Conservation (phyloP, 345 rosid species). For the Acer campestre region DNA sequence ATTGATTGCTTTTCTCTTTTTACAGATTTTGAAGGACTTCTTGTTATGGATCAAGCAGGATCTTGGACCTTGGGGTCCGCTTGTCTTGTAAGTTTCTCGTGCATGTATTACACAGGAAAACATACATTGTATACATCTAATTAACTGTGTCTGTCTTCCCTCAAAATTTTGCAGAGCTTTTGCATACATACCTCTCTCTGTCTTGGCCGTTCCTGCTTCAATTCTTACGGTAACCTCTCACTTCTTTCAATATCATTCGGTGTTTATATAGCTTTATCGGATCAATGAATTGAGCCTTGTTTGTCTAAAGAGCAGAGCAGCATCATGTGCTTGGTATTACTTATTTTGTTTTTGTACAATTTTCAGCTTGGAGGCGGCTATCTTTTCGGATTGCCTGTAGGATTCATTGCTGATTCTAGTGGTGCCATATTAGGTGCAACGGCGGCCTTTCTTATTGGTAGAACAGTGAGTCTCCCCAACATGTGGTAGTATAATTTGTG, state of each 20-base stretch:
- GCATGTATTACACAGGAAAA: background rate
- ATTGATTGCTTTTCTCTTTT: constrained; percentile 4
- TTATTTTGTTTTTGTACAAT: background rate
- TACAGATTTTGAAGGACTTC: constrained; percentile 48
- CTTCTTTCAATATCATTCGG: background rate
- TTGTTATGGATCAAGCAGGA: constrained; percentile 60
- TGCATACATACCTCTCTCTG: constrained; percentile 52
- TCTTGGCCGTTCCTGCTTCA: constrained; percentile 61
- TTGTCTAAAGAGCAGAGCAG: too few relatives aligned
- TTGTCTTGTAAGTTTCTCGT: constrained; percentile 49
- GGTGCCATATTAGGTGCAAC: constrained; percentile 35
- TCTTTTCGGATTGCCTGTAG: constrained; percentile 30
- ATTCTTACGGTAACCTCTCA: constrained; percentile 44
- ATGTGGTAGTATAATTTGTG: background rate
- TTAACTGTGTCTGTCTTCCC: too few relatives aligned
- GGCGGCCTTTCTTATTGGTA: constrained; percentile 36
- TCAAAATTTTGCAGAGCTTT: constrained; percentile 33
- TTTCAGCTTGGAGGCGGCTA: constrained; percentile 33
- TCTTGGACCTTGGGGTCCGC: constrained; percentile 62
- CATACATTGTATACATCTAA: background rate
- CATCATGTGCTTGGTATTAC: background rate
- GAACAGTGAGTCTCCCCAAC: constrained; percentile 30
- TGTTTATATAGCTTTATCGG: background rate
- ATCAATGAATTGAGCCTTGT: too few relatives aligned
- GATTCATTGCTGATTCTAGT: constrained; percentile 28